Conservation (phyloP, 495 filamentous ascomycete genomes). For the Aspergillus heteromorphus region DNA sequence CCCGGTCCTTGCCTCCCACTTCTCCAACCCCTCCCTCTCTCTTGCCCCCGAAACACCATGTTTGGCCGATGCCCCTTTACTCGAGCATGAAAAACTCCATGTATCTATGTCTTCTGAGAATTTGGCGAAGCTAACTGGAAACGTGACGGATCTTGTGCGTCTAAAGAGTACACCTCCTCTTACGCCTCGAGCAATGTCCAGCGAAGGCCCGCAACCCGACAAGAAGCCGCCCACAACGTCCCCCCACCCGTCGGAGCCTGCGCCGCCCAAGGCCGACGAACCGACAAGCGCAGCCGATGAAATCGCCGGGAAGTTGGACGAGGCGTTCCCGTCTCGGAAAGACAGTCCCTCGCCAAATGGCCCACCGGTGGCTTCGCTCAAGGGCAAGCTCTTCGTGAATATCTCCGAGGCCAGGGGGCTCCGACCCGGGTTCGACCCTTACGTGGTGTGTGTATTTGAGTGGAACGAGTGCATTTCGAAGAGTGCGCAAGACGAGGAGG, state of each 20-base stretch:
- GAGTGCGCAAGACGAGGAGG: slow-evolving; percentile 59
- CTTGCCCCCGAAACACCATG: slow-evolving; percentile 50
- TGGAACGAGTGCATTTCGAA: slow-evolving; percentile 93
- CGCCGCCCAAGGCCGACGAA: slow-evolving; percentile 20
- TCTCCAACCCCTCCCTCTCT: slow-evolving; percentile 67
- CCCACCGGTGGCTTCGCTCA: slow-evolving; percentile 66
- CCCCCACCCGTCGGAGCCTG: slow-evolving; percentile 21
- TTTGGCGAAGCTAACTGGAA: slow-evolving; percentile 83
- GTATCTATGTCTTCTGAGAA: slow-evolving; percentile 57
- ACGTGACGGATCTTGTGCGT: slow-evolving; percentile 51
- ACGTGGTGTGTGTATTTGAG: slow-evolving; percentile 95
- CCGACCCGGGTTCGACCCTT: slow-evolving; percentile 77
- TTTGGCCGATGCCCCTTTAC: slow-evolving; percentile 48
- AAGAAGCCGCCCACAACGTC: slow-evolving; percentile 30
- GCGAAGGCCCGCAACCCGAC: slow-evolving; percentile 43
- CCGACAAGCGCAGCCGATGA: slow-evolving; percentile 33
- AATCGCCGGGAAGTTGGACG: slow-evolving; percentile 40
- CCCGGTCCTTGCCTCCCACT: slow-evolving; percentile 63
- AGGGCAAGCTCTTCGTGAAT: slow-evolving; percentile 84
- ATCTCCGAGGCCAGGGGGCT: slow-evolving; percentile 80
- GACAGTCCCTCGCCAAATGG: slow-evolving; percentile 36
- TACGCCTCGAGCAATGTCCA: slow-evolving; percentile 79
- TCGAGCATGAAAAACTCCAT: slow-evolving; percentile 47
- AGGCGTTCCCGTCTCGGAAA: slow-evolving; percentile 33
- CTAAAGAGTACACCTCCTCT: slow-evolving; percentile 86